Percentiles rank a stretch among this genome's conserved stretches.
Evolutionary conservation across 163 green algal genomes (phyloP).

Genomic region (Chlorella variabilis): DNA sequence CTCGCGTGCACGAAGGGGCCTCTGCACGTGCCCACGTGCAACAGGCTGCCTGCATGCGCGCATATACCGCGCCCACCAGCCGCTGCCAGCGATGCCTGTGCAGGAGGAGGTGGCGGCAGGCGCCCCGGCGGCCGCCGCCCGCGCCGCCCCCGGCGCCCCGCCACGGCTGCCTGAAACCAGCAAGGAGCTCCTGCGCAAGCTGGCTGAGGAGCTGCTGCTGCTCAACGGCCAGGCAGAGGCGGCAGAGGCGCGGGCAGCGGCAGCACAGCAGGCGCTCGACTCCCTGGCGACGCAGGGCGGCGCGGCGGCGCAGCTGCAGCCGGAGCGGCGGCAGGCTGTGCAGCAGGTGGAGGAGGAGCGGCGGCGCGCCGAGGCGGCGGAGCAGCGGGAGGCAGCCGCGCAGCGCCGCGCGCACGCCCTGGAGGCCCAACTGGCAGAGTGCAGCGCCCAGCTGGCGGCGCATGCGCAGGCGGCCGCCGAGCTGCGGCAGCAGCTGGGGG

Average conservation of each 20-base stretch:
- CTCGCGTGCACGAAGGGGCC: no score
- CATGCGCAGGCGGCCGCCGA: not conserved
- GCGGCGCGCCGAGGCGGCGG: not conserved
- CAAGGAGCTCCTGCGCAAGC: not conserved
- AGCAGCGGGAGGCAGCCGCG: not conserved
- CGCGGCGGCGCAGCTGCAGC: not conserved
- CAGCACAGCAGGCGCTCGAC: not conserved
- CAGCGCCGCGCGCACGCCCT: not conserved
- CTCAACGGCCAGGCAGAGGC: not conserved
- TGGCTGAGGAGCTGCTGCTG: slow-evolving; percentile 4
- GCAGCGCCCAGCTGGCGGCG: no score
- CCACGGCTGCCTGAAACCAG: not conserved
- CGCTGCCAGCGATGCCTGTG: no score
- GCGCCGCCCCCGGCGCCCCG: no score
- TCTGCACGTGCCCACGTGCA: no score
- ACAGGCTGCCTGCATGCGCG: no score
- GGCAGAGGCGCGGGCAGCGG: not conserved
- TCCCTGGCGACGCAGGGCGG: not conserved
- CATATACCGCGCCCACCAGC: no score
- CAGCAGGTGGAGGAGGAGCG: not conserved
- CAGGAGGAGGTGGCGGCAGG: no score
- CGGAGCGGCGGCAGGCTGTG: not conserved
- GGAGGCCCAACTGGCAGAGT: no score
- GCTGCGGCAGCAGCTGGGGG: not conserved
- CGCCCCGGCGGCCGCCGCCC: no score